These are phyloP conservation scores for Hymenoscyphus linearis DNA, from an alignment of 2,329 filamentous ascomycete species.

Conservation along the genomic window DNA sequence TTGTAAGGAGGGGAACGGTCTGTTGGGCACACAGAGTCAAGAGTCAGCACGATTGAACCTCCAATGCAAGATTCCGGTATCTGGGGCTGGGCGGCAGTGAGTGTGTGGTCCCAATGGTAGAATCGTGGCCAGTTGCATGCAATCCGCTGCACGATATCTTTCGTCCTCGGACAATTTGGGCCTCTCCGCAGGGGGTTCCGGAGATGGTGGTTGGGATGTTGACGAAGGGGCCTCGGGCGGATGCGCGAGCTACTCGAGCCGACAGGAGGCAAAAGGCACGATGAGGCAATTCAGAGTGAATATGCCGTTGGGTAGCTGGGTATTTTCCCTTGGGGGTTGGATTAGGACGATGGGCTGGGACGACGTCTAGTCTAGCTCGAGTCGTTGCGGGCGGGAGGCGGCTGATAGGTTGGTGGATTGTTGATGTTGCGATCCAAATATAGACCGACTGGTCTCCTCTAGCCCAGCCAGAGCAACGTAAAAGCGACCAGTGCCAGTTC, in stretches of 20 bases:
- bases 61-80: slow-evolving; percentile 24
- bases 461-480: background rate
- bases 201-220: slow-evolving; percentile 3
- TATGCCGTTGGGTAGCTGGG: background rate
- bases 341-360: background rate
- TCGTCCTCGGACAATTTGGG: slow-evolving; percentile 17
- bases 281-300: background rate
- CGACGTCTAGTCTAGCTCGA: slow-evolving; percentile 1
- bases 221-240: background rate
- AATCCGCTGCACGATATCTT: slow-evolving; percentile 18
- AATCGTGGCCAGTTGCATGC: slow-evolving; percentile 18
- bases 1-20: slow-evolving; percentile 24
- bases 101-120: slow-evolving; percentile 10
- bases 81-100: slow-evolving; percentile 12
- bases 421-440: slow-evolving; percentile 20
- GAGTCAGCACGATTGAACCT: slow-evolving; percentile 24
- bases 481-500: background rate
- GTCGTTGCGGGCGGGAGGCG: slow-evolving; percentile 6
- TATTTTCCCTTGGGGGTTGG: background rate
- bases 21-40: slow-evolving; percentile 19
- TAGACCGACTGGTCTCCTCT: slow-evolving; percentile 3
- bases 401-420: slow-evolving; percentile 12
- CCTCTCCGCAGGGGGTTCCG: background rate
- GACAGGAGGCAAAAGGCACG: background rate
- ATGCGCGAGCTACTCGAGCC: slow-evolving; percentile 4